phyloP scores from a whole-genome alignment of 805 yeast species.

The Candida dendrica region DNA sequence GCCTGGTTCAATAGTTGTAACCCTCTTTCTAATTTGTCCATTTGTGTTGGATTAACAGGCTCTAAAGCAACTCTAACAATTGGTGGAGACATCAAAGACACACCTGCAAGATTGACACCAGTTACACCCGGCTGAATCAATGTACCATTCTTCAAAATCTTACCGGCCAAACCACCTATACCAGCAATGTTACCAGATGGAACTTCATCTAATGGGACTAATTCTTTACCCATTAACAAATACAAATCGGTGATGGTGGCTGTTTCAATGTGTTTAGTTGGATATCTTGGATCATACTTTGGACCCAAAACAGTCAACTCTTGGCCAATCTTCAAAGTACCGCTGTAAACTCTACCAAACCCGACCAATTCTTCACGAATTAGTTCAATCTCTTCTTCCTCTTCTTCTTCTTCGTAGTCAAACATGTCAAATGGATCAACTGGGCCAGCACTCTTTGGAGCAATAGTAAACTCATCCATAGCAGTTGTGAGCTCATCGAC shows the following conservation, averaged over 20 bases:
- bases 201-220: conserved; percentile 67
- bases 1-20: conserved; percentile 73
- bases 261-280: conserved; percentile 46
- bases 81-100: conserved; percentile 74
- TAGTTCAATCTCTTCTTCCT: conserved; percentile 32
- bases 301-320: conserved; percentile 77
- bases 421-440: conserved; percentile 33
- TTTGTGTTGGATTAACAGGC: conserved; percentile 78
- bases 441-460: conserved; percentile 21
- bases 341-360: conserved; percentile 84
- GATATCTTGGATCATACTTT: conserved; percentile 64
- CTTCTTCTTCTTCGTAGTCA: conserved; percentile 48
- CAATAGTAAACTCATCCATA: conserved; percentile 9
- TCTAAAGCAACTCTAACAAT: conserved; percentile 95
- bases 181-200: conserved; percentile 97
- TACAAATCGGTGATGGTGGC: conserved; percentile 64
- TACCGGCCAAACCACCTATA: conserved; percentile 81
- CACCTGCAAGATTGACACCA: conserved; percentile 73
- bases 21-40: conserved; percentile 72
- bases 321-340: conserved; percentile 71
- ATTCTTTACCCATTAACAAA: conserved; percentile 87
- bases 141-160: conserved; percentile 82
- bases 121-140: conserved; percentile 47
- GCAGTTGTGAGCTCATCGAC: conserved; percentile 19
- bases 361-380: conserved; percentile 70